phyloP scores from a whole-genome alignment of 805 yeast genomes.

The Wickerhamomyces tratensis region DNA sequence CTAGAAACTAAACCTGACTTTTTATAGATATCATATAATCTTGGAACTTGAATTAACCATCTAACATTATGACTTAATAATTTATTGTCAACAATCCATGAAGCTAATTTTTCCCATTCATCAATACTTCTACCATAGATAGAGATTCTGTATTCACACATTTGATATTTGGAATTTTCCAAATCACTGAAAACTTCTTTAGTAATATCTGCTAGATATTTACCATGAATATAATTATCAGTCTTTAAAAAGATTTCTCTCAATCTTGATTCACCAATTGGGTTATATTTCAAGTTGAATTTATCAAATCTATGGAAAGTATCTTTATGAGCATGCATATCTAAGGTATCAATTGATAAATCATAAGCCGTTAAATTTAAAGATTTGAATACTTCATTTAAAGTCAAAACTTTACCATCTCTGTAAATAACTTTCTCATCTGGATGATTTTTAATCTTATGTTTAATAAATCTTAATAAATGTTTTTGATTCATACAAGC shows the following conservation, averaged over 20 bases:
- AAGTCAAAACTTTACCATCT: constrained; percentile 81
- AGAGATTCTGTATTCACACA: constrained; percentile 94
- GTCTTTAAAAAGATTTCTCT: constrained; percentile 95
- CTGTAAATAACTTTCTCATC: constrained; percentile 88
- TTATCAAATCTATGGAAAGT: constrained; percentile 97
- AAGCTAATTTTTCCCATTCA: constrained; percentile 95
- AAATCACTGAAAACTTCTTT: constrained; percentile 90
- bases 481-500: constrained; percentile 99
- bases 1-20: constrained; percentile 55
- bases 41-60: constrained; percentile 94
- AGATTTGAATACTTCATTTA: constrained; percentile 86
- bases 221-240: constrained; percentile 84
- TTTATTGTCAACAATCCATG: constrained; percentile 92
- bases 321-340: constrained; percentile 99
- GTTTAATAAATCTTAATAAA: constrained; percentile 85
- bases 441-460: constrained; percentile 80
- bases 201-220: constrained; percentile 87
- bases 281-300: constrained; percentile 93
- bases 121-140: constrained; percentile 81
- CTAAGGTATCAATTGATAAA: constrained; percentile 89
- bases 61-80: constrained; percentile 88
- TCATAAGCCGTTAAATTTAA: constrained; percentile 90
- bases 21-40: constrained; percentile 85
- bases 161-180: constrained; percentile 92
- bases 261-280: constrained; percentile 95